Base-by-base conservation (phyloP, 169 alveolate species). In the Plasmodium adleri region DNA sequence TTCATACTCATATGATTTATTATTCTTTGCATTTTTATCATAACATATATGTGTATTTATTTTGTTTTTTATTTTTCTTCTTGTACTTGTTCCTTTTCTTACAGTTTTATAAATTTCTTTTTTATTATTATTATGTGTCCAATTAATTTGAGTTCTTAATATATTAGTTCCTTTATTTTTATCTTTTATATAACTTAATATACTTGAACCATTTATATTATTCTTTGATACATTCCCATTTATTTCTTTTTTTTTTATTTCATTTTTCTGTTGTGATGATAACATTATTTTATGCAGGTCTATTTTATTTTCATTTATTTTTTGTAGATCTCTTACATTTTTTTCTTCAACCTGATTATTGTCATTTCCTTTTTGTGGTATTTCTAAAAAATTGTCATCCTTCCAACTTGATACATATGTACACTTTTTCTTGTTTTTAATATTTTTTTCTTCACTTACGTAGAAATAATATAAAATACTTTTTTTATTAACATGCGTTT, bases 401-500 rank as follows among this genome's bases (percentile, higher is more conserved):
- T 39, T 47, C 43, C 43, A 22, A n/a, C 59, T 67, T 45, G 39
- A 26, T 9, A 24, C 56, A 12, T 26, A n/a, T 28, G 8, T 64
- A 45, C 7, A 22, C 12, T 70, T 15, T 15, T 12, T 47, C 17
- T 47, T 70, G 15, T 17, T 32, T 13, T 70, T 47, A 47, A 26
- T 20, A 15, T 24, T 15, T 70, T 39, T 49, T 22, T 26, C 43
- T 24, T 13, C 6, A 32, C 6, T 58, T 47, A 58, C 56, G 52
- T 50, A n/a, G 26, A 80, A 80, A 45, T 80, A 80, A 45, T 32
- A 62, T 72, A 80, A 58, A 43, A 80, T 80, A 58, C 83, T 80
- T 52, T 70, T 80, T 17, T 17, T 80, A 72, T 52, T 60, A 7
- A 22, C 39, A 8, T 28, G 7, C 10, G 22, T 17, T 7, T 15